These are phyloP conservation scores for Ogataea pini DNA, from an alignment of 805 yeast species.

Conservation along the genomic window DNA sequence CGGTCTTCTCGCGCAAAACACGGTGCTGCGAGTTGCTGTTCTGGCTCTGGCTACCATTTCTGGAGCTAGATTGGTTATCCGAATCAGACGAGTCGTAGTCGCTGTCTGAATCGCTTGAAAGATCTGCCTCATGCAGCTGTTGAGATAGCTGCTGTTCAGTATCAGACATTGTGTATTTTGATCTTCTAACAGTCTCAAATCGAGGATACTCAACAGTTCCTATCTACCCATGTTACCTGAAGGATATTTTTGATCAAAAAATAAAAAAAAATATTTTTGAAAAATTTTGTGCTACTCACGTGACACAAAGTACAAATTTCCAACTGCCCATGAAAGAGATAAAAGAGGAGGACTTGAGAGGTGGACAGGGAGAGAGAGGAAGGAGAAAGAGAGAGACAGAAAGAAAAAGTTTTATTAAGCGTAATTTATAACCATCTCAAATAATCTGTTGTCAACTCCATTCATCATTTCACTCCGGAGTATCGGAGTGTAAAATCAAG, in stretches of 20 bases:
- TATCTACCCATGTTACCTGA: not conserved
- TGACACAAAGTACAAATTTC: too few species aligned
- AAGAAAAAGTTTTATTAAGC: too few species aligned
- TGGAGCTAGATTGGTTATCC: not conserved
- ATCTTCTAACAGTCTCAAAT: too few species aligned
- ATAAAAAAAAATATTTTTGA: slow-evolving; percentile 1
- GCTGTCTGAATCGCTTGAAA: slow-evolving; percentile 1
- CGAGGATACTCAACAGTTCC: too few species aligned
- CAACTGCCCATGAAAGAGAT: too few species aligned
- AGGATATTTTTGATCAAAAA: not conserved
- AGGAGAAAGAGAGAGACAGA: too few species aligned
- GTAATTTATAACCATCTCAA: too few species aligned
- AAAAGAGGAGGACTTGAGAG: too few species aligned
- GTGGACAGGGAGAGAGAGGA: too few species aligned
- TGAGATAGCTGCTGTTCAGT: not conserved
- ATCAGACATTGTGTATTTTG: not conserved
- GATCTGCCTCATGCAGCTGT: not conserved
- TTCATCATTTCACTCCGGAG: too few species aligned
- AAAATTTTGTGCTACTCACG: slow-evolving; percentile 3
- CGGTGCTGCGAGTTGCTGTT: slow-evolving; percentile 10
- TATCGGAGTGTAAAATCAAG: too few species aligned
- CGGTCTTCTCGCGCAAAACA: slow-evolving; percentile 41
- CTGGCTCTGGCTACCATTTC: not conserved
- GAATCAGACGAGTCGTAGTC: slow-evolving; percentile 4
- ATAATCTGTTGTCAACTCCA: too few species aligned